These are phyloP conservation scores for Fraxinus dipetala DNA, from an alignment of 305 asterid species.

Conservation along the genomic window DNA sequence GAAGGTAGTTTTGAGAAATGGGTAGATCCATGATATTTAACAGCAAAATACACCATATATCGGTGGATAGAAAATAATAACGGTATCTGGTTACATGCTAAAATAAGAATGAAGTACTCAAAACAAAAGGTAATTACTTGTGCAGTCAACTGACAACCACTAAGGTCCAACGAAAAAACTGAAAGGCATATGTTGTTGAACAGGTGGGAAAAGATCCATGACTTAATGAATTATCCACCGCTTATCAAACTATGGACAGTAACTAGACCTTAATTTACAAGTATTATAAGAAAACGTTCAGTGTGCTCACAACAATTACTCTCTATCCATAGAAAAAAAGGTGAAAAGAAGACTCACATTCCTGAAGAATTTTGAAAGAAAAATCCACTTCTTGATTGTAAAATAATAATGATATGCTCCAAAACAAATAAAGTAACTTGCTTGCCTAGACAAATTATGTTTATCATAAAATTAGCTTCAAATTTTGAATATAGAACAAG, in stretches of 20 bases:
- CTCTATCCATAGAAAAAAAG: not conserved
- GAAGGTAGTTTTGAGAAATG: not conserved
- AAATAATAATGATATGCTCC: not conserved
- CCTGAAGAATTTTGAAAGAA: not conserved
- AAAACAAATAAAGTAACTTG: not conserved
- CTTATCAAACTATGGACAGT: slow-evolving; percentile 1
- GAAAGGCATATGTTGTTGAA: not conserved
- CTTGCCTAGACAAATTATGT: not conserved
- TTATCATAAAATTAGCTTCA: slow-evolving; percentile 6
- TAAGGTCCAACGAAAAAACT: not conserved
- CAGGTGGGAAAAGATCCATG: slow-evolving; percentile 12
- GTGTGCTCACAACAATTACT: not conserved
- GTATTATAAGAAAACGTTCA: not conserved
- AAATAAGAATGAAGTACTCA: not conserved
- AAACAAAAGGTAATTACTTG: not conserved
- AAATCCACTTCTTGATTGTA: not conserved
- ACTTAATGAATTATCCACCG: not conserved
- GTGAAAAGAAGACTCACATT: not conserved
- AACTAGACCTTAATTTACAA: not conserved
- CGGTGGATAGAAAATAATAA: not conserved
- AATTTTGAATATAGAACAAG: not conserved
- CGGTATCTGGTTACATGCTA: not conserved
- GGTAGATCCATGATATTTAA: not conserved
- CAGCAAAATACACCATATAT: not conserved
- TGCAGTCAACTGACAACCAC: slow-evolving; percentile 7